phyloP scores from a whole-genome alignment of 371 early-diverging fungal genomes.

The Mortierella sp. region DNA sequence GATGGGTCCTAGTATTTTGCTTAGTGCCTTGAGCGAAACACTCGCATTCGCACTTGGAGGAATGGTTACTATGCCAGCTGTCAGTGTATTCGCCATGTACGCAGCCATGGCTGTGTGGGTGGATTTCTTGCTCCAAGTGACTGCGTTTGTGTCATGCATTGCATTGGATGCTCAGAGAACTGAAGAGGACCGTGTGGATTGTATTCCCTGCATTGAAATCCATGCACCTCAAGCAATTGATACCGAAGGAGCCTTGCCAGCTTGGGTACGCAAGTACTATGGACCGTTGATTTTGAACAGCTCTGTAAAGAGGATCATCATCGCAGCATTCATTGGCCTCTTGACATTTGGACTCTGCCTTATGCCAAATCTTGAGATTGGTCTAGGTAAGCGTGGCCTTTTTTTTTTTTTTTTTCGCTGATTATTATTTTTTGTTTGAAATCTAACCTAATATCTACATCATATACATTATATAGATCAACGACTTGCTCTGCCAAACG shows the following conservation, averaged over 20 bases:
- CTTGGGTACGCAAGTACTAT: conserved; percentile 65
- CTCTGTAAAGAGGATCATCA: conserved; percentile 63
- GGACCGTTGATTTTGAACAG: conserved; percentile 68
- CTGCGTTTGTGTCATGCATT: conserved; percentile 77
- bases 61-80: conserved; percentile 83
- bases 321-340: conserved; percentile 67
- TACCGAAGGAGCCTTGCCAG: conserved; percentile 67
- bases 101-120: conserved; percentile 81
- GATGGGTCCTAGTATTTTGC: conserved; percentile 81
- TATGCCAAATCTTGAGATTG: conserved; percentile 68
- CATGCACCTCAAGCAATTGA: conserved; percentile 64
- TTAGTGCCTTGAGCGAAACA: conserved; percentile 77
- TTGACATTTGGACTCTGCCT: conserved; percentile 65
- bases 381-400: conserved; percentile 58
- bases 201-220: conserved; percentile 73
- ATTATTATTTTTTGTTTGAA: no score
- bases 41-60: conserved; percentile 81
- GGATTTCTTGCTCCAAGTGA: conserved; percentile 81
- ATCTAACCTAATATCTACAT: no score
- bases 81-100: conserved; percentile 80
- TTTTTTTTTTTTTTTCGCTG: no score
- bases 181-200: conserved; percentile 73
- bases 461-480: conserved; percentile 63
- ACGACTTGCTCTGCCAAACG: conserved; percentile 76
- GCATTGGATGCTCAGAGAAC: conserved; percentile 74